Percentiles rank a stretch among this genome's conserved stretches.
Conservation (phyloP, 2,329 filamentous ascomycete genomes). For the Nemania abortiva region DNA sequence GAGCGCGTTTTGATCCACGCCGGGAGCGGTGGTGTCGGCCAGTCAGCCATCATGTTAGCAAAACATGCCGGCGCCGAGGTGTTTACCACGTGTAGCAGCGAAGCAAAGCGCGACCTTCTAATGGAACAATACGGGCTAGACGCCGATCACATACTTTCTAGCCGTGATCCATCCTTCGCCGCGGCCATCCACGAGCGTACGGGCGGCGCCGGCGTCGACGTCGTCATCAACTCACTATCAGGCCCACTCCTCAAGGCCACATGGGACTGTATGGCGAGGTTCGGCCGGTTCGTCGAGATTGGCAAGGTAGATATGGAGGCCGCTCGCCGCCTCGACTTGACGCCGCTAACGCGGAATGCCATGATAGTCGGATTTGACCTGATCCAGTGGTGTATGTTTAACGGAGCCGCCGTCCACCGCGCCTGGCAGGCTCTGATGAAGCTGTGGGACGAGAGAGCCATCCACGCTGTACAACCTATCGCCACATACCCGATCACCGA, state of each 20-base stretch:
- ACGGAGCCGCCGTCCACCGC: not conserved
- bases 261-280: conserved; percentile 59
- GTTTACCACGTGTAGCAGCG: not conserved
- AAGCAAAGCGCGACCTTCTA: conserved; percentile 47
- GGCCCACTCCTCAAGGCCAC: conserved; percentile 57
- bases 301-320: conserved; percentile 45
- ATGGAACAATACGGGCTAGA: conserved; percentile 55
- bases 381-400: not conserved
- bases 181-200: conserved; percentile 48
- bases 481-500: conserved; percentile 43
- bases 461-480: conserved; percentile 42
- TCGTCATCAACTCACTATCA: conserved; percentile 56
- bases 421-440: not conserved
- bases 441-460: not conserved
- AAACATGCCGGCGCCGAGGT: conserved; percentile 54
- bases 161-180: conserved; percentile 51
- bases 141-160: conserved; percentile 54
- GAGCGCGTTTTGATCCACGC: conserved; percentile 58
- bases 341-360: not conserved
- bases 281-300: conserved; percentile 62
- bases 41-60: conserved; percentile 56
- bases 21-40: conserved; percentile 55
- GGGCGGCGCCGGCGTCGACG: conserved; percentile 51
- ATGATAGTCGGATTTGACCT: not conserved
- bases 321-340: not conserved